Evolutionary conservation across 495 filamentous ascomycete species (phyloP).

Genomic region (Neurospora discreta): DNA sequence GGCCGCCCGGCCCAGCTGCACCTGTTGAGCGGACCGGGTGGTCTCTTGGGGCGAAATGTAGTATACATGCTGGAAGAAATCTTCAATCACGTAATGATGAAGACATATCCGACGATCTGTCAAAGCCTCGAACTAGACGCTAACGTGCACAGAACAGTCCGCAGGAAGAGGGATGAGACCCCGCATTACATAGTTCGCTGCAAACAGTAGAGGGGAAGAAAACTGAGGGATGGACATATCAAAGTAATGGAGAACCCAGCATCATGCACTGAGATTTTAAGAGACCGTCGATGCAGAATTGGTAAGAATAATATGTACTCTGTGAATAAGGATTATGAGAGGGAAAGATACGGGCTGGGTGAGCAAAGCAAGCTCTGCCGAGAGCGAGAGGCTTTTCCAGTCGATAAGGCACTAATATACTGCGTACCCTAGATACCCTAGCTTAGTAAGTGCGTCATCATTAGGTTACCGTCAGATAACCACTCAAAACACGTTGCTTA

Average conservation of each 20-base stretch:
- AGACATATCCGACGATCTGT: neutral
- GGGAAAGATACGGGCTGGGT: neutral
- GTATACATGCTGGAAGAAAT: neutral
- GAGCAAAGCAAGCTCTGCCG: neutral
- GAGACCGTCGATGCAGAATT: neutral
- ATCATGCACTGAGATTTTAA: neutral
- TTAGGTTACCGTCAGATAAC: neutral
- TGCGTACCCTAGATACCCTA: neutral
- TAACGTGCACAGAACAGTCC: neutral
- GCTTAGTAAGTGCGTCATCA: neutral
- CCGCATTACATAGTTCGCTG: neutral
- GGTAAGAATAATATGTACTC: neutral
- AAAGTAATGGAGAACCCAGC: neutral
- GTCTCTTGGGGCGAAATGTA: neutral
- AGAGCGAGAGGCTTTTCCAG: neutral
- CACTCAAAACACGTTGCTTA: neutral
- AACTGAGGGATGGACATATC: neutral
- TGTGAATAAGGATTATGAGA: neutral
- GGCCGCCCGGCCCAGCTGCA: neutral
- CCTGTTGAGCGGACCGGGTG: neutral
- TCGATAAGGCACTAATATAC: neutral
- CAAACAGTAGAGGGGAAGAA: neutral
- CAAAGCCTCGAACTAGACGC: neutral
- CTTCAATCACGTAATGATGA: neutral
- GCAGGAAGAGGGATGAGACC: neutral